Percentiles rank a stretch among this genome's conserved stretches.
phyloP scores from a whole-genome alignment of 1,139 yeast species.

The Blastobotrys malaysiensis region DNA sequence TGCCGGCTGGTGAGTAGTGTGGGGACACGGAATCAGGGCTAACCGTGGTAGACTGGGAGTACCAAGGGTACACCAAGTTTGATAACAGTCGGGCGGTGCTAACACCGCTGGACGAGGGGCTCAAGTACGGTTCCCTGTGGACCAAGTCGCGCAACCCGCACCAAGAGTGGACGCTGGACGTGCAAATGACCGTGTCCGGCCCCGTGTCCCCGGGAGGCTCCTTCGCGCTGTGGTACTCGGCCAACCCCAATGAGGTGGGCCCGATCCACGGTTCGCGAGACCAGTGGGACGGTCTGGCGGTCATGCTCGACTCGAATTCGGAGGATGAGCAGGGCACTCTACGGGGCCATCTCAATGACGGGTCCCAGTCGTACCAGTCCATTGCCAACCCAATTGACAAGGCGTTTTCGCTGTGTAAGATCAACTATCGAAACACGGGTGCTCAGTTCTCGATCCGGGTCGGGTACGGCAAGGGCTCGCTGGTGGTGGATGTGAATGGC shows the following conservation, averaged over 20 bases:
- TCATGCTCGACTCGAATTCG: slow-evolving; percentile 32
- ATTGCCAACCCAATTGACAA: slow-evolving; percentile 18
- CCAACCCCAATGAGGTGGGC: slow-evolving; percentile 27
- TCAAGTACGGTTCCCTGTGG: slow-evolving; percentile 34
- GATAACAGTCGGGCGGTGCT: slow-evolving; percentile 15
- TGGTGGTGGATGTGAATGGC: slow-evolving; percentile 36
- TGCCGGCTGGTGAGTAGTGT: not conserved
- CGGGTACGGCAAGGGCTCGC: slow-evolving; percentile 30
- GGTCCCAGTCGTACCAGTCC: slow-evolving; percentile 21
- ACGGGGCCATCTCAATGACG: slow-evolving; percentile 39
- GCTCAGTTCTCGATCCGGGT: slow-evolving; percentile 28
- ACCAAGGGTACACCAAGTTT: slow-evolving; percentile 11
- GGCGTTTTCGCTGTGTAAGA: slow-evolving; percentile 35
- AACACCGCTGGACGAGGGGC: slow-evolving; percentile 23
- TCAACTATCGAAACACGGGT: slow-evolving; percentile 35
- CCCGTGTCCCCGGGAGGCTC: slow-evolving; percentile 35
- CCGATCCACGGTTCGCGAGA: slow-evolving; percentile 36
- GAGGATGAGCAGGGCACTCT: slow-evolving; percentile 29
- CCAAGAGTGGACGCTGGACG: slow-evolving; percentile 35
- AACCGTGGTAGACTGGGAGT: slow-evolving; percentile 11
- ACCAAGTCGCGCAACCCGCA: slow-evolving; percentile 24
- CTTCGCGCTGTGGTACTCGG: slow-evolving; percentile 35
- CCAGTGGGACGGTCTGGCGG: slow-evolving; percentile 38
- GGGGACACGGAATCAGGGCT: not conserved
- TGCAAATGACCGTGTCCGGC: slow-evolving; percentile 30